Conservation (phyloP, 768 basidiomycete genomes). For the Collybiopsis luxurians region DNA sequence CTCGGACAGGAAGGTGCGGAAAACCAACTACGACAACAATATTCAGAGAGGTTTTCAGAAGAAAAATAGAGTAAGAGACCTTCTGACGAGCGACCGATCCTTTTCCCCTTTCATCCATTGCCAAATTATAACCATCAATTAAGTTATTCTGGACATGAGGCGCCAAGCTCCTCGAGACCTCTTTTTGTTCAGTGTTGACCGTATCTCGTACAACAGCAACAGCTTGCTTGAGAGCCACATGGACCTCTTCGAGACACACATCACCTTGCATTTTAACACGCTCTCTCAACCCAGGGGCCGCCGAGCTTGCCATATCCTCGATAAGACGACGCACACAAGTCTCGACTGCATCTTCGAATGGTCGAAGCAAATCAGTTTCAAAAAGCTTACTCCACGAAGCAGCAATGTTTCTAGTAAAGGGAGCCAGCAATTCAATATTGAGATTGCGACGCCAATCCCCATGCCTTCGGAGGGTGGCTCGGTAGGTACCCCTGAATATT, state of each 20-base stretch:
- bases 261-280: conserved; percentile 49
- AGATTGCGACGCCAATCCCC: conserved; percentile 56
- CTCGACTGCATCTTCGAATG: conserved; percentile 39
- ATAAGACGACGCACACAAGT: conserved; percentile 40
- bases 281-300: conserved; percentile 51
- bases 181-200: conserved; percentile 54
- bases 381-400: conserved; percentile 59
- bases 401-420: conserved; percentile 59
- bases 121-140: conserved; percentile 47
- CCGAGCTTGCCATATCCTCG: conserved; percentile 49
- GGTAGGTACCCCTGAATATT: conserved; percentile 15
- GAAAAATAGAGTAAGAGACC: conserved; percentile 25
- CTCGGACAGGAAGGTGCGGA: conserved; percentile 41
- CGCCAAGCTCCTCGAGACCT: conserved; percentile 53
- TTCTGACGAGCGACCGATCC: conserved; percentile 63
- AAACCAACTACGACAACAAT: conserved; percentile 34
- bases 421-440: conserved; percentile 55
- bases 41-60: neutral
- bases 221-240: conserved; percentile 44
- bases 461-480: conserved; percentile 46
- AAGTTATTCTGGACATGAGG: conserved; percentile 55
- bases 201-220: conserved; percentile 48
- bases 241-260: conserved; percentile 48
- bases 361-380: conserved; percentile 52
- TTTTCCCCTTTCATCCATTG: conserved; percentile 51